These are phyloP conservation scores for Penicillium atrosanguineum DNA, from an alignment of 495 filamentous ascomycete genomes.

Conservation along the genomic window DNA sequence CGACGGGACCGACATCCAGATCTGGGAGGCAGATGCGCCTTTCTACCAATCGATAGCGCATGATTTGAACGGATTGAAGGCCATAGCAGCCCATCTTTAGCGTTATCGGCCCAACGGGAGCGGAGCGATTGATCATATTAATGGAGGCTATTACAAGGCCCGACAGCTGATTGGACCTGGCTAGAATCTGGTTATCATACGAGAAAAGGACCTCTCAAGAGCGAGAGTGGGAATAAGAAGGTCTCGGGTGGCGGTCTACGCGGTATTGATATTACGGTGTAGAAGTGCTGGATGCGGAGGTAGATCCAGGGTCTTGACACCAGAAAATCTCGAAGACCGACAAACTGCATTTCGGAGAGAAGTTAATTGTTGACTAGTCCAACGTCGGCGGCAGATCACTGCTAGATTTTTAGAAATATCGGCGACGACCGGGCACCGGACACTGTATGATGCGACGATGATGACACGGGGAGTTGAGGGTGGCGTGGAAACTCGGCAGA, in stretches of 20 bases:
- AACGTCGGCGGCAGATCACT: not conserved
- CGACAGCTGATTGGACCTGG: conserved; percentile 20
- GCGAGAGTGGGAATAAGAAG: not conserved
- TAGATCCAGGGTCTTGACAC: not conserved
- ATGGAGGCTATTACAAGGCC: conserved; percentile 20
- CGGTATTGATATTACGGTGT: conserved; percentile 6
- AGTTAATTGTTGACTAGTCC: not conserved
- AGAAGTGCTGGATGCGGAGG: not conserved
- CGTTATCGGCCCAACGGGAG: conserved; percentile 33
- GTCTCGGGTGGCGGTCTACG: conserved; percentile 11
- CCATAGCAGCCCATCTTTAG: not conserved
- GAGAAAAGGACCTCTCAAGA: not conserved
- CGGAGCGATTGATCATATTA: conserved; percentile 22
- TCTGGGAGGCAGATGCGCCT: conserved; percentile 8
- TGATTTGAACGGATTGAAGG: conserved; percentile 5
- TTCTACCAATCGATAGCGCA: conserved; percentile 13
- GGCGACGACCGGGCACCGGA: conserved; percentile 19
- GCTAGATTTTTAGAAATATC: conserved; percentile 6
- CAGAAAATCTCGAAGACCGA: not conserved
- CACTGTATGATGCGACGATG: conserved; percentile 31
- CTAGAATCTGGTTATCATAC: conserved; percentile 8
- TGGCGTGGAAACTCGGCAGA: conserved; percentile 19
- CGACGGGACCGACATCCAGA: conserved; percentile 6
- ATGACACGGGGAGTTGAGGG: conserved; percentile 21
- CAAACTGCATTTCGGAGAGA: not conserved